Conservation (phyloP, 352 stramenopile genomes). For the Plasmopara viticola region DNA sequence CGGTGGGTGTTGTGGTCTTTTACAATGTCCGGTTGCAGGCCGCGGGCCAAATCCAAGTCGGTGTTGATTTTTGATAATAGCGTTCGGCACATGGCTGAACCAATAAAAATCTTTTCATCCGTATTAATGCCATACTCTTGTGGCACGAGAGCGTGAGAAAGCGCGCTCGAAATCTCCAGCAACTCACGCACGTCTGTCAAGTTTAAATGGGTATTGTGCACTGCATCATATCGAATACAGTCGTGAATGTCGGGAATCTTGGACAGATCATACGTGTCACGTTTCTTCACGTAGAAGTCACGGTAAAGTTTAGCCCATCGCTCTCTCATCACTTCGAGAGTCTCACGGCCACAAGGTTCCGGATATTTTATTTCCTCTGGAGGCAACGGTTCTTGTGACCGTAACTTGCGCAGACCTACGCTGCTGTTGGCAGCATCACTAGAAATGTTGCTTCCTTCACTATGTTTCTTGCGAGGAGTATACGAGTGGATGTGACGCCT, state of each 20-base stretch:
- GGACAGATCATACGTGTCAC: slow-evolving; percentile 91
- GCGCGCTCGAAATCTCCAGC: slow-evolving; percentile 90
- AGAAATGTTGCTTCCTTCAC: slow-evolving; percentile 27
- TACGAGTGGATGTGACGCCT: slow-evolving; percentile 62
- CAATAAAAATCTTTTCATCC: slow-evolving; percentile 84
- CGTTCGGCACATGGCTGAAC: slow-evolving; percentile 81
- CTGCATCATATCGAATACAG: slow-evolving; percentile 96
- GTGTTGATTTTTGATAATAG: slow-evolving; percentile 86
- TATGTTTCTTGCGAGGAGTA: slow-evolving; percentile 31
- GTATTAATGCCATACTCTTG: slow-evolving; percentile 88
- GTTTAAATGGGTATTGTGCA: slow-evolving; percentile 96
- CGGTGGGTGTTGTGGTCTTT: slow-evolving; percentile 72
- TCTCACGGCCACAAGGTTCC: slow-evolving; percentile 78
- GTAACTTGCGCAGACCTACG: slow-evolving; percentile 22
- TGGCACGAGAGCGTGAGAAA: slow-evolving; percentile 86
- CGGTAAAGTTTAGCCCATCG: slow-evolving; percentile 92
- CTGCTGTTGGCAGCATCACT: slow-evolving; percentile 32
- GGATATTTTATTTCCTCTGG: slow-evolving; percentile 65
- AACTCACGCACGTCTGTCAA: slow-evolving; percentile 91
- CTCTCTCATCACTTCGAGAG: slow-evolving; percentile 83
- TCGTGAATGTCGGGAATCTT: slow-evolving; percentile 99
- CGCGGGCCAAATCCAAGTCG: slow-evolving; percentile 76
- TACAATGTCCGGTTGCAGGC: slow-evolving; percentile 29
- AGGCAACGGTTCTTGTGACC: slow-evolving; percentile 23
- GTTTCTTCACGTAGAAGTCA: slow-evolving; percentile 94